Evolutionary conservation across 768 basidiomycete species (phyloP).

Genomic region (Lentinula sp.): DNA sequence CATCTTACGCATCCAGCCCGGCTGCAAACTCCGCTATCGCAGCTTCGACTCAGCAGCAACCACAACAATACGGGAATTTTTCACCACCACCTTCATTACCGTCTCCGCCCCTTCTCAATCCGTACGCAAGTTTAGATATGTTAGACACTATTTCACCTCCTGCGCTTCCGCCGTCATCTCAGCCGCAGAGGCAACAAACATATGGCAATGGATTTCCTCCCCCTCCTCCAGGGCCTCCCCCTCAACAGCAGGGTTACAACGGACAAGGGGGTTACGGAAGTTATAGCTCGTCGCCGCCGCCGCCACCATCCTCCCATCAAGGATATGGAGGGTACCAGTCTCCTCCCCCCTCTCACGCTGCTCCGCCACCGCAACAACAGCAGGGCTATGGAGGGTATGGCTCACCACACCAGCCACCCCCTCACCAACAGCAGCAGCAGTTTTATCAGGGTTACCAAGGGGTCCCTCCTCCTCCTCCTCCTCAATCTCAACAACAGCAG

Average conservation of each 20-base stretch:
- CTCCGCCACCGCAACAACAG: constrained; percentile 1
- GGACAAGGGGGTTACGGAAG: not conserved
- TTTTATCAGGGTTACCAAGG: constrained; percentile 18
- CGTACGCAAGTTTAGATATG: constrained; percentile 27
- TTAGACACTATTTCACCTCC: constrained; percentile 13
- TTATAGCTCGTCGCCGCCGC: not conserved
- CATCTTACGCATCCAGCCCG: constrained; percentile 6
- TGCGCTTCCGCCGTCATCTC: constrained; percentile 11
- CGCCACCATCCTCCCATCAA: constrained; percentile 9
- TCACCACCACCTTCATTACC: constrained; percentile 11
- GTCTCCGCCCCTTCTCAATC: constrained; percentile 20
- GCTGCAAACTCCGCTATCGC: constrained; percentile 19
- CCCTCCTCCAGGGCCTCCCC: constrained; percentile 7
- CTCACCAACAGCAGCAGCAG: constrained; percentile 12
- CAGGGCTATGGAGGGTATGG: not conserved
- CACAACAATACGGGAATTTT: not conserved
- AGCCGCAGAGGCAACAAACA: constrained; percentile 10
- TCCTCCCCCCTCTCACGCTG: not conserved
- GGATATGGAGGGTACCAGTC: constrained; percentile 12
- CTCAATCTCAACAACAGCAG: not conserved
- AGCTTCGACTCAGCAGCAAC: constrained; percentile 6
- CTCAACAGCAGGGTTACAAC: not conserved
- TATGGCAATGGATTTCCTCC: constrained; percentile 7
- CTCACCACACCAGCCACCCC: constrained; percentile 5
- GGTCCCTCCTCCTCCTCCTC: constrained; percentile 23